Base-by-base conservation (phyloP, 2,329 filamentous ascomycete genomes). In the Anisogramma anomala region DNA sequence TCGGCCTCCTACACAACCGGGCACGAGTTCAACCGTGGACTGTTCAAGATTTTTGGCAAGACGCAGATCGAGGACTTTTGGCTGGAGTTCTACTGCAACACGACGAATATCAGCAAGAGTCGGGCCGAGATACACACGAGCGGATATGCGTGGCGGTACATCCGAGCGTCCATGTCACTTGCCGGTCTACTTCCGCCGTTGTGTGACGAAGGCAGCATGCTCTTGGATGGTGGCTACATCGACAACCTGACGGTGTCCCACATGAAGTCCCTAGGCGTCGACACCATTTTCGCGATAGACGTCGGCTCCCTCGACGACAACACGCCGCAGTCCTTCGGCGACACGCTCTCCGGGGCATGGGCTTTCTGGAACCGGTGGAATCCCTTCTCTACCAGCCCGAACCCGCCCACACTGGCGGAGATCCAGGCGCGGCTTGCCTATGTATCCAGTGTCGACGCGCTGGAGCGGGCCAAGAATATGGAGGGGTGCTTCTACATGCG, bases 31-130 rank as follows among this genome's bases (percentile, higher is more conserved):
- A 98, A 98, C 54, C 84, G 91, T 6, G 91, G 91, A 30, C 95
- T 98, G 49, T 98, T 95, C 75, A 98, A 98, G 62, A 87, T 89
- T 0, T 95, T 98, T 58, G 91, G 88, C 11, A 86, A 95, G 54
- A 84, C 85, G 8, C 91, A 96, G 57, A 96, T 98, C 43, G 91
- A 98, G 62, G 91, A 98, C 59, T 98, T 96, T 55, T 98, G 91
- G 91, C 74, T 98, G 9, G 87, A 94, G 52, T 98, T 86, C 59
- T 98, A 98, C 65, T 98, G 93, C 72, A 98, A 98, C 63, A 96
- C 91, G 0, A 98, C 93, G 27, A 98, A 96, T 60, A 96, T 98
- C 63, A 93, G 84, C 65, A 93, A 94, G 60, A 91, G 84, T 47
- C 76, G 89, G 15, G 78, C 78, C 3, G 91, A 98, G 58, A 88